Percentiles rank a stretch among this genome's conserved stretches.
These are phyloP conservation scores for Cinnamomum chago DNA, from an alignment of 164 flowering plant genomes.

Conservation along the genomic window DNA sequence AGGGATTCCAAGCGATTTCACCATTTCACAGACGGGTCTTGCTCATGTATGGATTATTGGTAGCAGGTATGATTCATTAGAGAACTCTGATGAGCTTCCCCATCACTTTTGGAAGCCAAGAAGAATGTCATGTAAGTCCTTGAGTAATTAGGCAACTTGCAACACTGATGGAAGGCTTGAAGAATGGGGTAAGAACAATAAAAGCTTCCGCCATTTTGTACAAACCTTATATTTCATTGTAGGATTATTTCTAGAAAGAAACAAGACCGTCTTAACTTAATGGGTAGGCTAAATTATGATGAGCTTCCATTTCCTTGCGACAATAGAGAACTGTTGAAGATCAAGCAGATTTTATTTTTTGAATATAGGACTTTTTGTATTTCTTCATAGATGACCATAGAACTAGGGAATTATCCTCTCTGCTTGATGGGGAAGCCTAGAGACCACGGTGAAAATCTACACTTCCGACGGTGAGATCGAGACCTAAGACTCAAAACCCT, in stretches of 20 bases:
- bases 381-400: background rate
- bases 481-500: too few species aligned
- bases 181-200: background rate
- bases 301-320: background rate
- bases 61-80: background rate
- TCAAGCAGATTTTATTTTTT: too few species aligned
- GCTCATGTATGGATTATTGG: constrained; percentile 11
- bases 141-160: background rate
- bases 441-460: too few species aligned
- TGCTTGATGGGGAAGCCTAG: too few species aligned
- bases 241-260: background rate
- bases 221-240: background rate
- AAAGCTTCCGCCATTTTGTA: background rate
- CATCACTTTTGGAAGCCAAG: background rate
- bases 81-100: background rate
- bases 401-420: background rate
- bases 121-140: background rate
- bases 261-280: background rate
- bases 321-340: background rate
- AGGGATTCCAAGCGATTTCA: constrained; percentile 9
- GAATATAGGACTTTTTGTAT: background rate
- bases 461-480: too few species aligned
- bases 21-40: constrained; percentile 10
- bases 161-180: background rate
- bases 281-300: background rate